Evolutionary conservation across 2,329 filamentous ascomycete species (phyloP), one percentile per base, ranked within the genome.

Genomic region (Xylariomycetidae sp.): DNA sequence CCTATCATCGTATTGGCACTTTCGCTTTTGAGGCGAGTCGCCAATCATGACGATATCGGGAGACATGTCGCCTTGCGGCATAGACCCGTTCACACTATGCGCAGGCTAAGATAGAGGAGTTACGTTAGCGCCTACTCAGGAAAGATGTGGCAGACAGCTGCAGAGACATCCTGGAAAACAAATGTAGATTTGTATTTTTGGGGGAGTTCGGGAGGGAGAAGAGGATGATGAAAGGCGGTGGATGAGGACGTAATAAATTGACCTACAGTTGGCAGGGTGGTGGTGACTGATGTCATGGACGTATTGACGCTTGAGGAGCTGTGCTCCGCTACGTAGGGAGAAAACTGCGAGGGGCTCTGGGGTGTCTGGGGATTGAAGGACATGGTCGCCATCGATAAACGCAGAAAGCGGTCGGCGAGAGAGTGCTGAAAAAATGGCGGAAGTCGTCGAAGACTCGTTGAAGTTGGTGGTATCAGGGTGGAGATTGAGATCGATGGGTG

Each of bases 351-450:
- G 55, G 77, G 77, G 58, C 77, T 82, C 67, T 81, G 77, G 56
- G 78, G 78, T 49, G 77, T 82, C 53, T 76, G 76, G 50, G 77
- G 77, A 58, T 80, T 76, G 68, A 75, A 79, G 63, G 74, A 77
- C 76, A 81, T 81, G 59, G 60, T 72, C 64, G 60, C 57, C 51
- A 56, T 59, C 52, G 58, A 57, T n/a, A n/a, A n/a, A n/a, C n/a
- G n/a, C n/a, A n/a, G n/a, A n/a, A n/a, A n/a, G n/a, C n/a, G n/a
- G n/a, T n/a, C n/a, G n/a, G n/a, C 49, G 49, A 42, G 23, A 31
- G n/a, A 34, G 19, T 37, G 30, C 27, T 37, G 25, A 19, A n/a
- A 16, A 27, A 36, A 34, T 40, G 25, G 35, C 25, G 20, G 35
- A 35, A 36, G 31, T 16, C 29, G 26, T 28, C 25, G 25, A 31